Evolutionary conservation across 306 rosid species (phyloP).

Genomic region (Citrullus mucosospermus): DNA sequence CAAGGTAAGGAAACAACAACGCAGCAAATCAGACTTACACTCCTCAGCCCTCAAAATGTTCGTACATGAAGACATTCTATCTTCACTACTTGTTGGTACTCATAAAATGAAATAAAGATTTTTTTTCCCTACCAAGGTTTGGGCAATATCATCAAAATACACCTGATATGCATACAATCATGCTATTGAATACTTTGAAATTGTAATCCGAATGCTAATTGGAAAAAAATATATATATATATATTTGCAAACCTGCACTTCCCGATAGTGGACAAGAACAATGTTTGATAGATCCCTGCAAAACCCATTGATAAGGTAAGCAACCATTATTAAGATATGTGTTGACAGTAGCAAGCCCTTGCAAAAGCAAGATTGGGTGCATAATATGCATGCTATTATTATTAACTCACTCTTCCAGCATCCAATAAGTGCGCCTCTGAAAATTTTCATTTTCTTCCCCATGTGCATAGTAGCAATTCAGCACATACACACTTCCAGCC

Average conservation of each 20-base stretch:
- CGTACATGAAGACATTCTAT: neutral
- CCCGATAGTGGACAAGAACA: slow-evolving; percentile 73
- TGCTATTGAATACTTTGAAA: neutral
- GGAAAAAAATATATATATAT: too few relatives aligned
- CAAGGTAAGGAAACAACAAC: neutral
- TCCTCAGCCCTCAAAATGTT: neutral
- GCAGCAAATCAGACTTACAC: neutral
- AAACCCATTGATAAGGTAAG: slow-evolving; percentile 12
- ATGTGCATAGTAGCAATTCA: slow-evolving; percentile 90
- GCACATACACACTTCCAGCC: slow-evolving; percentile 72
- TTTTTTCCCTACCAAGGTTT: neutral
- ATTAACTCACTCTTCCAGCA: slow-evolving; percentile 79
- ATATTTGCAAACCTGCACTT: slow-evolving; percentile 50
- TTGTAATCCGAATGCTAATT: neutral
- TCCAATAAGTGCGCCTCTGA: slow-evolving; percentile 87
- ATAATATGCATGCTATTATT: neutral
- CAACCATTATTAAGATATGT: neutral
- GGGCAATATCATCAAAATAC: neutral
- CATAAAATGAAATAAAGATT: neutral
- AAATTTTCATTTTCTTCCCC: slow-evolving; percentile 72
- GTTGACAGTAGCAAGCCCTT: neutral
- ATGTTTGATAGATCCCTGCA: slow-evolving; percentile 79
- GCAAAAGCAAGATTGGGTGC: neutral
- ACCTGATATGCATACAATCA: neutral
- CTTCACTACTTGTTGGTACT: neutral